Conservation (phyloP, 129 eudicot species). For the Tanacetum coccineum region DNA sequence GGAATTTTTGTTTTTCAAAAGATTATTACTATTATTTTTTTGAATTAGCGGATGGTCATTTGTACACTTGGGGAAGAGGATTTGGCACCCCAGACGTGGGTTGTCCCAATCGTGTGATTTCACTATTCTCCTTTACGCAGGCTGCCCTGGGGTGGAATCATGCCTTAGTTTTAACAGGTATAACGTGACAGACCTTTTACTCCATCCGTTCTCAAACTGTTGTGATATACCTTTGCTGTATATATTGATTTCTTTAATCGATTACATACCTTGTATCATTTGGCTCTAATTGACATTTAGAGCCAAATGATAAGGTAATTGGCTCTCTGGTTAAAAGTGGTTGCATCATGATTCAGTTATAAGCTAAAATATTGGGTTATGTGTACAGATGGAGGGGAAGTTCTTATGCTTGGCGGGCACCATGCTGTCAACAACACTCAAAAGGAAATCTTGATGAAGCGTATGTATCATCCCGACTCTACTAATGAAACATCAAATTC, state of each 20-base stretch:
- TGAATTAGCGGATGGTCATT: conserved; percentile 46
- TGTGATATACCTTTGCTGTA: neutral
- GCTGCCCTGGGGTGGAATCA: conserved; percentile 91
- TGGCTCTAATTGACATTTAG: too few species aligned
- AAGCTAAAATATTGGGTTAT: neutral
- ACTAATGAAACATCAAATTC: neutral
- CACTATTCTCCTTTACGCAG: conserved; percentile 39
- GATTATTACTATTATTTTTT: conserved; percentile 4
- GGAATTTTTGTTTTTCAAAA: neutral
- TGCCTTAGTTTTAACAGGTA: conserved; percentile 60
- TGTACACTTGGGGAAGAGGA: conserved; percentile 96
- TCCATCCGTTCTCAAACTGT: neutral
- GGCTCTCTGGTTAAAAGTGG: too few species aligned
- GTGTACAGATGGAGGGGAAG: conserved; percentile 54
- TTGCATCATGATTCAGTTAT: too few species aligned
- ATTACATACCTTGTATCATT: too few species aligned
- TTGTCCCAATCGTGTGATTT: conserved; percentile 36
- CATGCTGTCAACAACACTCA: conserved; percentile 53
- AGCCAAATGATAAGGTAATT: too few species aligned
- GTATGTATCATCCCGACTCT: conserved; percentile 19
- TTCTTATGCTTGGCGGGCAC: conserved; percentile 59
- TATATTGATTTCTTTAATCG: neutral
- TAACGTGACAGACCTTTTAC: neutral
- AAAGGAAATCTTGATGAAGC: conserved; percentile 19
- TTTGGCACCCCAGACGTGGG: conserved; percentile 43